Evolutionary conservation across 768 basidiomycete genomes (phyloP).

Genomic region (Plicaturopsis crispa): DNA sequence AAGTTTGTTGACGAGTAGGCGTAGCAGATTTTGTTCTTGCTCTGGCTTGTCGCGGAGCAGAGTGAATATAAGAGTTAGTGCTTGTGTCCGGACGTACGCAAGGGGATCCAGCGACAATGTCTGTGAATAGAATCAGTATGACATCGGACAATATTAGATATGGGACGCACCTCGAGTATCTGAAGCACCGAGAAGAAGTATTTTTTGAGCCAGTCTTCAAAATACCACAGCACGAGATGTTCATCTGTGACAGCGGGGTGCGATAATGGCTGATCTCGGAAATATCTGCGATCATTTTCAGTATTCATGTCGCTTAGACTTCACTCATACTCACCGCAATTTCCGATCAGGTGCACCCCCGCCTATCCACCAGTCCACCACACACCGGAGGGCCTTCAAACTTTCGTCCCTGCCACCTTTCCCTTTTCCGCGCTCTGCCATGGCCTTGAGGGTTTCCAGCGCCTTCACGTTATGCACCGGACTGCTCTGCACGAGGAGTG

Average conservation of each 20-base stretch:
- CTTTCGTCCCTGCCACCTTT: conserved; percentile 92
- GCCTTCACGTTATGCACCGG: conserved; percentile 83
- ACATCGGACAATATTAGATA: not conserved
- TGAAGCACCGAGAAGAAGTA: conserved; percentile 92
- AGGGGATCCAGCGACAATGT: conserved; percentile 78
- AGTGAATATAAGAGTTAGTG: conserved; percentile 67
- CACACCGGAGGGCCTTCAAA: conserved; percentile 80
- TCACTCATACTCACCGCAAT: conserved; percentile 71
- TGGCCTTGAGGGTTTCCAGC: conserved; percentile 61
- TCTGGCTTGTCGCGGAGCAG: conserved; percentile 88
- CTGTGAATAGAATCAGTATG: conserved; percentile 26
- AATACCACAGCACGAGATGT: conserved; percentile 77
- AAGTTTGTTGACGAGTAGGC: conserved; percentile 90
- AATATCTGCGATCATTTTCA: conserved; percentile 49
- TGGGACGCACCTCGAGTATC: conserved; percentile 66
- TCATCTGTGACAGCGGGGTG: conserved; percentile 61
- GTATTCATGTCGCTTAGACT: too few relatives aligned
- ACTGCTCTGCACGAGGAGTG: conserved; percentile 80
- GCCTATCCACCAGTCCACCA: conserved; percentile 97
- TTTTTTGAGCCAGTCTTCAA: conserved; percentile 97
- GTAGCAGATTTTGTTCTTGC: conserved; percentile 94
- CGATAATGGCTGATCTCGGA: conserved; percentile 77
- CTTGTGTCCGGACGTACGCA: conserved; percentile 81
- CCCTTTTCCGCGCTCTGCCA: conserved; percentile 73
- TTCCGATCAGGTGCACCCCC: conserved; percentile 87